phyloP scores from a whole-genome alignment of 768 basidiomycete species.

The Lactarius indigo region DNA sequence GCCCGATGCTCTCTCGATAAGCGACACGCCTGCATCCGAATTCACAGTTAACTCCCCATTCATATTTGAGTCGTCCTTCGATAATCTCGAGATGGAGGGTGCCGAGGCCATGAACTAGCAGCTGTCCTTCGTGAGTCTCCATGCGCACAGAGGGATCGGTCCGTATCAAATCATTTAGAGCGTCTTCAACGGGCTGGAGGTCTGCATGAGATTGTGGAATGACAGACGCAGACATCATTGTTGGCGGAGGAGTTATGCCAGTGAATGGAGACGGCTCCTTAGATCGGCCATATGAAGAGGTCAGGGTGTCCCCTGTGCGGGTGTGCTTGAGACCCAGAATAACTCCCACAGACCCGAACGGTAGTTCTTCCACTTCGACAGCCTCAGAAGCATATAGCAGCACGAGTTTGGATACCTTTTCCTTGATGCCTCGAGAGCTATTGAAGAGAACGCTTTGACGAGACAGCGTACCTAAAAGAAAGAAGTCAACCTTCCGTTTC shows the following conservation, averaged over 20 bases:
- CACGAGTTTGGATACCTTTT: slow-evolving; percentile 70
- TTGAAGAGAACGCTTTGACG: slow-evolving; percentile 62
- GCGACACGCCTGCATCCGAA: slow-evolving; percentile 75
- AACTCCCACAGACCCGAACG: slow-evolving; percentile 82
- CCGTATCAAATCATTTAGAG: slow-evolving; percentile 66
- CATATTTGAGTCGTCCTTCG: slow-evolving; percentile 72
- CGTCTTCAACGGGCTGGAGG: slow-evolving; percentile 71
- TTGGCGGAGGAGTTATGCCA: slow-evolving; percentile 71
- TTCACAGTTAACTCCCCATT: slow-evolving; percentile 76
- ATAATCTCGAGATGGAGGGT: slow-evolving; percentile 87
- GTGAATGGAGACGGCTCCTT: slow-evolving; percentile 44
- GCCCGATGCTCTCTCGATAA: slow-evolving; percentile 62
- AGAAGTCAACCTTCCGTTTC: slow-evolving; percentile 14
- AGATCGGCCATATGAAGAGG: slow-evolving; percentile 43
- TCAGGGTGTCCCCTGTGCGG: slow-evolving; percentile 82
- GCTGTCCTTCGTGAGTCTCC: slow-evolving; percentile 77
- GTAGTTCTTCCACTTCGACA: slow-evolving; percentile 74
- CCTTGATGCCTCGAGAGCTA: slow-evolving; percentile 60
- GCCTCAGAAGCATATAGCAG: slow-evolving; percentile 74
- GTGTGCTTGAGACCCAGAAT: slow-evolving; percentile 80
- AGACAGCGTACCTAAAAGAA: slow-evolving; percentile 57
- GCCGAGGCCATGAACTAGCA: slow-evolving; percentile 80
- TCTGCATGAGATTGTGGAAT: slow-evolving; percentile 79
- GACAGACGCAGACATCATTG: slow-evolving; percentile 82
- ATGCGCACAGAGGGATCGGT: slow-evolving; percentile 87